phyloP scores from a whole-genome alignment of 257 asterid genomes.

The Leonotis leonurus region DNA sequence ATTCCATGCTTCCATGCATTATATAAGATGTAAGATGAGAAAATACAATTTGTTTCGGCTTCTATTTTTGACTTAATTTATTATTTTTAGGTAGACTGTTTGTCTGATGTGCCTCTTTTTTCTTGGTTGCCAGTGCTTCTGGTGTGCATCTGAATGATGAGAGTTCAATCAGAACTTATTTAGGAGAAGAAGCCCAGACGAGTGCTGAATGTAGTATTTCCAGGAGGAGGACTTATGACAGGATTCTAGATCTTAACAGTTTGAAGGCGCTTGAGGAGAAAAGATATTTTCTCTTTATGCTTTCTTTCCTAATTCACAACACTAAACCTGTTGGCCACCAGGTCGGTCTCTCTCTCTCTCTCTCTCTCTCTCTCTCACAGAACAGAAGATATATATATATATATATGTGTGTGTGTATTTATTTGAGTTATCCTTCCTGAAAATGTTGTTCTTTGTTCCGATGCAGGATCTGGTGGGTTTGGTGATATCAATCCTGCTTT shows the following conservation, averaged over 20 bases:
- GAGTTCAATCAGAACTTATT: conserved; percentile 31
- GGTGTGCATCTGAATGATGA: conserved; percentile 37
- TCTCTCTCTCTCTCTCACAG: neutral
- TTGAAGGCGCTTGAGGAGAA: conserved; percentile 77
- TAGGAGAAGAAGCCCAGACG: conserved; percentile 30
- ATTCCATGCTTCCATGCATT: neutral
- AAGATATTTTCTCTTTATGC: conserved; percentile 61
- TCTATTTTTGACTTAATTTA: neutral
- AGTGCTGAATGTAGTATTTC: conserved; percentile 37
- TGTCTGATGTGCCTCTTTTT: neutral
- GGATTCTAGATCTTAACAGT: conserved; percentile 56
- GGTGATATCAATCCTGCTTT: conserved; percentile 87
- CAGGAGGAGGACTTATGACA: conserved; percentile 47
- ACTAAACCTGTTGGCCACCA: conserved; percentile 97
- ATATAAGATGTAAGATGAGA: neutral
- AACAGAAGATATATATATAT: too few relatives aligned
- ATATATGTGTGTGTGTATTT: neutral
- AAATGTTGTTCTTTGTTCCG: conserved; percentile 8
- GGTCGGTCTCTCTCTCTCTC: conserved; percentile 35
- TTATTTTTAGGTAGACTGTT: neutral
- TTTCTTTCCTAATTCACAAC: conserved; percentile 84
- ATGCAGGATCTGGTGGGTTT: conserved; percentile 98
- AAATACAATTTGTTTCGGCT: neutral
- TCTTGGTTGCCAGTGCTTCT: conserved; percentile 26
- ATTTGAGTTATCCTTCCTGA: neutral